phyloP scores from a whole-genome alignment of 805 yeast species.

The Cyberlindnera samutprakarnensis region DNA sequence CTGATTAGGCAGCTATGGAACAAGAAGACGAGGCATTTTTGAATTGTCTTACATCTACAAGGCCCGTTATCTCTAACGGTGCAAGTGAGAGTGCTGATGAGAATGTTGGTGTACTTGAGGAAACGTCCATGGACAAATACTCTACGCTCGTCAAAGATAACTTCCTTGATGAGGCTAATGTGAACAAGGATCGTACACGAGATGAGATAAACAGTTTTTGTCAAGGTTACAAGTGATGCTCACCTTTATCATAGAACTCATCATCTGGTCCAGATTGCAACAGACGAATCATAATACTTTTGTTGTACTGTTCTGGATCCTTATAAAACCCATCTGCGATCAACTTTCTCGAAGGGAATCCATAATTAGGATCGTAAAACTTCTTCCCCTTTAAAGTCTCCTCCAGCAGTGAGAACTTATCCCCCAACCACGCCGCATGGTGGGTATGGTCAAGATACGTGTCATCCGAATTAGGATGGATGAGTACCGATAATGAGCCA shows the following conservation, averaged over 20 bases:
- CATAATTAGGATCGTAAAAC: constrained; percentile 7
- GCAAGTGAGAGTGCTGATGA: too few relatives aligned
- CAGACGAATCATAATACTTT: constrained; percentile 10
- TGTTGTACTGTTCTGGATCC: constrained; percentile 5
- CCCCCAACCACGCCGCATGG: constrained; percentile 47
- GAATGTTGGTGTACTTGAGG: too few relatives aligned
- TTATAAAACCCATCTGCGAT: constrained; percentile 9
- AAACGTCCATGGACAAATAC: too few relatives aligned
- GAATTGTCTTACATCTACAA: too few relatives aligned
- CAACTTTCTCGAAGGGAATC: constrained; percentile 7
- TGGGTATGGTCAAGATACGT: constrained; percentile 36
- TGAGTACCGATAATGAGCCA: constrained; percentile 40
- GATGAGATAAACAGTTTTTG: too few relatives aligned
- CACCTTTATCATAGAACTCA: not conserved
- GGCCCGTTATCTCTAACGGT: too few relatives aligned
- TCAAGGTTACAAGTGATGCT: too few relatives aligned
- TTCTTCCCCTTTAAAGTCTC: constrained; percentile 2
- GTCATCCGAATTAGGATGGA: constrained; percentile 42
- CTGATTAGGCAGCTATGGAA: too few relatives aligned
- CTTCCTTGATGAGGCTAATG: too few relatives aligned
- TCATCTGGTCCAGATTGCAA: constrained; percentile 5
- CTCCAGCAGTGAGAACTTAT: constrained; percentile 22
- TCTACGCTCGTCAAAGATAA: too few relatives aligned
- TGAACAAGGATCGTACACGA: too few relatives aligned
- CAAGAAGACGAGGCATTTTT: too few relatives aligned